Base-by-base conservation (phyloP, 352 stramenopile species). In the Phytopythium oedochilum region DNA sequence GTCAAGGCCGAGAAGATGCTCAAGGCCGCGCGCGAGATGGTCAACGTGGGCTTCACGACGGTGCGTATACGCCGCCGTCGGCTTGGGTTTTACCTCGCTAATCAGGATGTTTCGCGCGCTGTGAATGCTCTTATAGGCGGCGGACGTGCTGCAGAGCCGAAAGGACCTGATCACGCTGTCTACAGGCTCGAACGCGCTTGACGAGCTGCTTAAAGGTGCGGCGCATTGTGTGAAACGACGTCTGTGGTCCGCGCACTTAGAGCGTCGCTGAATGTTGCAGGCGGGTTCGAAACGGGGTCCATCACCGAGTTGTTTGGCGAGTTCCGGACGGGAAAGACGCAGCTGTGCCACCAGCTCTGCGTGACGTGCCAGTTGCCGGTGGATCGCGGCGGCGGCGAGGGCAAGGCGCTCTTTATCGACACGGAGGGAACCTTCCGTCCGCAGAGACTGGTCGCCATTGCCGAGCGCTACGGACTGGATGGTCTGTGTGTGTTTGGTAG, bases 261-360 rank as follows among this genome's bases (percentile, higher is more conserved):
- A 29, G 3, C 40, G 2, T 8, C 31, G 26, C 25, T 49, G 38
- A 39, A 28, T 31, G 11, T 23, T 39, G 20, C 79, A 78, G 96
- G 97, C 36, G 97, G 97, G 18, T 97, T 99, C 53, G 97, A 99
- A 68, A 99, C 97, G 11, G 95, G 95, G 2, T 98, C 88, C 18
- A 97, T 99, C 55, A 99, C 97, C 0, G 96, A 99, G 68, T 74
- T 99, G 10, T 99, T 99, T 82, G 97, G 97, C 44, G 97, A 99
- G 68, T 99, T 99, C 72, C 88, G 97, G 17, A 99, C 97, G 17
- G 97, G 97, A 34, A 99, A 99, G 73, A 99, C 97, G 11, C 97
- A 99, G 70, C 69, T 99, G 39, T 99, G 97, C 65, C 97, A 99
- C 65, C 99, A 98, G 55, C 79, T 99, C 1, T 99, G 97, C 69